Conservation (phyloP, 2,329 filamentous ascomycete species). For the Xylaria digitata region DNA sequence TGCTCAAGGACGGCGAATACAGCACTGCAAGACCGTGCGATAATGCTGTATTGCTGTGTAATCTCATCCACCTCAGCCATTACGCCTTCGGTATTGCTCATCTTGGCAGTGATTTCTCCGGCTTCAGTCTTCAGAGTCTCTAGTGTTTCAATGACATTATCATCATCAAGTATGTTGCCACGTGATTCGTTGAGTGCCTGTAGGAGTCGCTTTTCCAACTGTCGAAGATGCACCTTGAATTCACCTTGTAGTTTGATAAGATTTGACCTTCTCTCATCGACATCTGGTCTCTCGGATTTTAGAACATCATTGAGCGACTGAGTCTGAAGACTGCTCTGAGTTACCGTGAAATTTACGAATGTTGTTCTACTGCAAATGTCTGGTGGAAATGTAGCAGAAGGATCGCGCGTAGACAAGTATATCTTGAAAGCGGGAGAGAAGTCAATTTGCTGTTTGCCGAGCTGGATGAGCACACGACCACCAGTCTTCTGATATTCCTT, state of each 20-base stretch:
- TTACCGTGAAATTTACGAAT: constrained; percentile 99
- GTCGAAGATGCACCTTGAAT: constrained; percentile 97
- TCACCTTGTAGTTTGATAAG: constrained; percentile 99
- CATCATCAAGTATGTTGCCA: constrained; percentile 97
- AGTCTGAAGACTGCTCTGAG: constrained; percentile 97
- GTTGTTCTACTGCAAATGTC: constrained; percentile 98
- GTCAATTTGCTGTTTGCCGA: constrained; percentile 98
- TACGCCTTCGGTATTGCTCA: constrained; percentile 94
- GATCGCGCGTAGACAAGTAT: constrained; percentile 94
- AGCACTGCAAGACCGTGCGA: constrained; percentile 94
- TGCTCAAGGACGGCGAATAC: constrained; percentile 98
- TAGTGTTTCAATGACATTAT: constrained; percentile 96
- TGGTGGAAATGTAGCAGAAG: constrained; percentile 93
- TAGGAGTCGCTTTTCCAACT: constrained; percentile 91
- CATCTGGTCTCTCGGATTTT: constrained; percentile 96
- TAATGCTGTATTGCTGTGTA: constrained; percentile 91
- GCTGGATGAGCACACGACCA: constrained; percentile 96
- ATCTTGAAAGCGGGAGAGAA: constrained; percentile 97
- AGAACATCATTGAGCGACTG: constrained; percentile 97
- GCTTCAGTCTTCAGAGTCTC: constrained; percentile 98
- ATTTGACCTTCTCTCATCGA: constrained; percentile 95
- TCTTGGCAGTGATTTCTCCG: constrained; percentile 94
- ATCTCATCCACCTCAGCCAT: constrained; percentile 98
- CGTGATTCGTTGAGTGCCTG: constrained; percentile 97
- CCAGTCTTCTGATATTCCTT: constrained; percentile 99